phyloP scores from a whole-genome alignment of 1,284 basidiomycete genomes.

The Porodaedalea pini region DNA sequence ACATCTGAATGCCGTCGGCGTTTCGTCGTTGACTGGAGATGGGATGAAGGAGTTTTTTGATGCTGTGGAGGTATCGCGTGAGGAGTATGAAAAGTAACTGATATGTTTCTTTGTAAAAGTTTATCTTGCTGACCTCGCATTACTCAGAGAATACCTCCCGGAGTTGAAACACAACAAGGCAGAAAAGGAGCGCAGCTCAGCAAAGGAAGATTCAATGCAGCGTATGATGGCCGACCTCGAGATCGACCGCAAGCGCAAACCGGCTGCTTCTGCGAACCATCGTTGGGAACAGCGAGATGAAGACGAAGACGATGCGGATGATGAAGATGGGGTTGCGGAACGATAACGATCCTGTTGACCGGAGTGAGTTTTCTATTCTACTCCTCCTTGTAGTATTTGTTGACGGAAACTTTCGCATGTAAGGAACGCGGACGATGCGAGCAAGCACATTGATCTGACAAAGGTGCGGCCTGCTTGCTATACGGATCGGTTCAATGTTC shows the following conservation, averaged over 20 bases:
- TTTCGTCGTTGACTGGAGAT: constrained; percentile 91
- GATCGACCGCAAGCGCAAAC: constrained; percentile 61
- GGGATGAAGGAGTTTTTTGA: constrained; percentile 90
- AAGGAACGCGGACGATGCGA: constrained; percentile 56
- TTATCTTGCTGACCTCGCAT: too few relatives aligned
- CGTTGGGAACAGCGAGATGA: constrained; percentile 50
- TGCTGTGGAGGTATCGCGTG: constrained; percentile 83
- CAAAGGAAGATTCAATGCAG: constrained; percentile 77
- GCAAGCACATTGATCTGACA: constrained; percentile 59
- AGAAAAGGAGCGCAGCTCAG: constrained; percentile 59
- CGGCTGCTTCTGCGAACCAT: constrained; percentile 43
- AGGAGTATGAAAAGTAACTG: constrained; percentile 85
- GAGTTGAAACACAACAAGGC: constrained; percentile 74
- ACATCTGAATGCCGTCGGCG: constrained; percentile 91
- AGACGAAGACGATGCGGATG: constrained; percentile 50
- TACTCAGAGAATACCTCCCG: constrained; percentile 90
- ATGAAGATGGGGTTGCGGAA: constrained; percentile 54
- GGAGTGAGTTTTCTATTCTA: constrained; percentile 45
- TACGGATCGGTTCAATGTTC: constrained; percentile 45
- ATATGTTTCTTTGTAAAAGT: too few relatives aligned
- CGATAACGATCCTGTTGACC: constrained; percentile 59
- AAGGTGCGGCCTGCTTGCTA: constrained; percentile 40
- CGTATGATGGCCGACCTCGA: constrained; percentile 85
- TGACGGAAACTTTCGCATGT: constrained; percentile 35
- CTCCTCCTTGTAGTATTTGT: constrained; percentile 6